Evolutionary conservation across 2,329 filamentous ascomycete genomes (phyloP).

Genomic region (Diplocarpon mali): DNA sequence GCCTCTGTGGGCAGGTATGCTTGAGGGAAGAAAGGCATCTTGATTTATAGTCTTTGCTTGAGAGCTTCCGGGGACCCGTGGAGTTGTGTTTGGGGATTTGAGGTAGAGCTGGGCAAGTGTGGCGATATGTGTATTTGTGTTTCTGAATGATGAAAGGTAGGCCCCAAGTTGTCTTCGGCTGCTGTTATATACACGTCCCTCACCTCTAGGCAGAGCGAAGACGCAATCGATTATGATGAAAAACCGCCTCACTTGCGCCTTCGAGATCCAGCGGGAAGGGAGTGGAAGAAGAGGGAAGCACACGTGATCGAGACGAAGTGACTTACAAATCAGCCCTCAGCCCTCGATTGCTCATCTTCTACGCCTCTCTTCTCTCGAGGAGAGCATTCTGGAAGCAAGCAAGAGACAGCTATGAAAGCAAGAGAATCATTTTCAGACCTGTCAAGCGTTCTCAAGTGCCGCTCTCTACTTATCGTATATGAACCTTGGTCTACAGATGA

Average conservation of each 20-base stretch:
- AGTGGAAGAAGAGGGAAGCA: constrained; percentile 8
- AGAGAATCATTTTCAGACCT: too few relatives aligned
- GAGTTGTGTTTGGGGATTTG: constrained; percentile 4
- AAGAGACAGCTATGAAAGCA: too few relatives aligned
- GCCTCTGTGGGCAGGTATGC: constrained; percentile 16
- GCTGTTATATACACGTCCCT: constrained; percentile 14
- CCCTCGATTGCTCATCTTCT: too few relatives aligned
- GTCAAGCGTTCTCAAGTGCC: too few relatives aligned
- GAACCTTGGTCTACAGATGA: too few relatives aligned
- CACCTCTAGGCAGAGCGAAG: constrained; percentile 13
- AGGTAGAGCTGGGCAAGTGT: not conserved
- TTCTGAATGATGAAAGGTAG: constrained; percentile 20
- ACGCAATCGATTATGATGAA: constrained; percentile 19
- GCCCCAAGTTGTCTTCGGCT: constrained; percentile 2
- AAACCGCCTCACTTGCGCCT: constrained; percentile 9
- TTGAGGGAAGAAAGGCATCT: constrained; percentile 24
- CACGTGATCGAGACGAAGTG: not conserved
- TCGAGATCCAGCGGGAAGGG: constrained; percentile 17
- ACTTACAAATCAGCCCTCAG: too few relatives aligned
- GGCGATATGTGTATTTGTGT: constrained; percentile 6
- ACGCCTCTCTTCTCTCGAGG: too few relatives aligned
- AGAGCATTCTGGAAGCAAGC: too few relatives aligned
- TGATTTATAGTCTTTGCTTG: constrained; percentile 5
- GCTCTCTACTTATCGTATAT: too few relatives aligned
- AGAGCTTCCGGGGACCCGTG: constrained; percentile 1